Evolutionary conservation across 2,329 filamentous ascomycete species (phyloP), one percentile per base, ranked within the genome.

Genomic region (Aspergillus tanneri): DNA sequence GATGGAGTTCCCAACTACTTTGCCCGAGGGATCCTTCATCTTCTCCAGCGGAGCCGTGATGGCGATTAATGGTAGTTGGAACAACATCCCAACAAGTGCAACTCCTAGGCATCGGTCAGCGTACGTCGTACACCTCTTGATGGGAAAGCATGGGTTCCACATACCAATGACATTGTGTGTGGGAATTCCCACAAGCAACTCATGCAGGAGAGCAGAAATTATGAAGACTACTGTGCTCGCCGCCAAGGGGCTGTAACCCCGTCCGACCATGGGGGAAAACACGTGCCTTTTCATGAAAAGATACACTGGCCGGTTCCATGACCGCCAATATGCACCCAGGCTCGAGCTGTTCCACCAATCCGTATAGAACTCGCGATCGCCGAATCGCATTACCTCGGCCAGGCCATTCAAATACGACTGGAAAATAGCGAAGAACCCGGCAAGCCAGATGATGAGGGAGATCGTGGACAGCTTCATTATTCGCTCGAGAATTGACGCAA

Each of bases 321-420:
- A 88, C 18, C 91, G 84, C 92, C 92, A 96, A 75, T 99, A 99
- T 4, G 80, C 81, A 25, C 91, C 88, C 5, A 97, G 77, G 56
- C 85, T 90, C 46, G 85, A 84, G 55, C 85, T 89, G 65, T 99
- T 99, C 93, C 93, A 99, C 93, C 93, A 99, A 64, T 96, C 90
- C 28, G 88, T 86, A 69, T 99, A 99, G 69, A 99, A 99, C 43
- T 91, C 87, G 23, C 93, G 83, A 67, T 99, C 93, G 14, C 87
- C 93, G 62, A 99, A 99, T 35, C 82, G 80, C 76, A 90, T 87
- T 10, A 97, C 75, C 69, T 99, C 93, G 3, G 92, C 92, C 16
- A 97, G 76, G 0, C 90, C 90, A 63, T 99, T 99, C 41, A 99
- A 76, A 52, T 88, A 85, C 1, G 88, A 92, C 65, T 99, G 93